These are phyloP conservation scores for Paraphaeosphaeria sporulosa DNA, from an alignment of 2,329 filamentous ascomycete species.

Conservation along the genomic window DNA sequence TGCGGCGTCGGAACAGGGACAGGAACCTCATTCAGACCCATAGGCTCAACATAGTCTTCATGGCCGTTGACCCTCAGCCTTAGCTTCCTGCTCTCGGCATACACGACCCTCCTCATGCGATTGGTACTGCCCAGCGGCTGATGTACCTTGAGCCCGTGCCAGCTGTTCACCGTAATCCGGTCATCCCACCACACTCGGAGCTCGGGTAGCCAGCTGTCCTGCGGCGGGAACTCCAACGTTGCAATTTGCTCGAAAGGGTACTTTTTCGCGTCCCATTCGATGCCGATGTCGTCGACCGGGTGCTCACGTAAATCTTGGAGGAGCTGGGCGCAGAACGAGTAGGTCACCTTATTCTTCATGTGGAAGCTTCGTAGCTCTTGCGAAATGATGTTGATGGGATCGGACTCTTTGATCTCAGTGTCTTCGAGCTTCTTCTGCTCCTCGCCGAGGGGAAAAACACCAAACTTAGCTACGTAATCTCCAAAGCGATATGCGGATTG, in stretches of 20 bases:
- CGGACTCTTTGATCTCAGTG: slow-evolving; percentile 34
- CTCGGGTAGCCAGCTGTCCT: slow-evolving; percentile 51
- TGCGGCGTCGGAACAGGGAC: slow-evolving; percentile 29
- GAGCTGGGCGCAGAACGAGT: slow-evolving; percentile 55
- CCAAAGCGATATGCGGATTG: slow-evolving; percentile 59
- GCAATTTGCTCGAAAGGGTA: slow-evolving; percentile 59
- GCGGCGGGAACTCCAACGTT: slow-evolving; percentile 50
- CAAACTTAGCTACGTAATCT: slow-evolving; percentile 58
- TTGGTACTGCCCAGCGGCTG: slow-evolving; percentile 52
- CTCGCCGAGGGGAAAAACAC: slow-evolving; percentile 52
- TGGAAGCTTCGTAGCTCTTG: slow-evolving; percentile 28
- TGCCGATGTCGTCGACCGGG: slow-evolving; percentile 46
- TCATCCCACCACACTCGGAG: slow-evolving; percentile 53
- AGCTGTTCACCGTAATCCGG: slow-evolving; percentile 49
- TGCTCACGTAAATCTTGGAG: slow-evolving; percentile 57
- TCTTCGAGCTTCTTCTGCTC: slow-evolving; percentile 53
- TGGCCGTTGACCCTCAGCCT: slow-evolving; percentile 50
- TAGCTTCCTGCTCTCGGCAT: slow-evolving; percentile 52
- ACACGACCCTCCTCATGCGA: slow-evolving; percentile 51
- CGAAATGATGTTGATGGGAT: slow-evolving; percentile 38
- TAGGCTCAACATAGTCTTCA: slow-evolving; percentile 50
- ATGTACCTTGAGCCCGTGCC: slow-evolving; percentile 50
- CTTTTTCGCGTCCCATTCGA: slow-evolving; percentile 55
- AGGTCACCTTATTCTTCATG: slow-evolving; percentile 30
- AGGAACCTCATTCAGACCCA: slow-evolving; percentile 47